Conservation (phyloP, 306 rosid species). For the Trichosanthes truncata region DNA sequence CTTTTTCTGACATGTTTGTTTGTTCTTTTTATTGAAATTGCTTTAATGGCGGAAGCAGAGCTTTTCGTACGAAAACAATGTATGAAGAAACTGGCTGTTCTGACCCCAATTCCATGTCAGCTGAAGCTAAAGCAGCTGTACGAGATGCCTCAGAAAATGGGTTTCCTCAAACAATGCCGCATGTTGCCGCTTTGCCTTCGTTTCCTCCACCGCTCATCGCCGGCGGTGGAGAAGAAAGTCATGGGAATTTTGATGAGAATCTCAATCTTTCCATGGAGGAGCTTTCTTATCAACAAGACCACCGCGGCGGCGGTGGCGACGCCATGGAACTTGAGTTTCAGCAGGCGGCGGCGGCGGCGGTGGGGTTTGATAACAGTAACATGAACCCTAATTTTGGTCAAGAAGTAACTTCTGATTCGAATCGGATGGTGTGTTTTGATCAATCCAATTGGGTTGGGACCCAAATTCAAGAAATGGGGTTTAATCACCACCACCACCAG, state of each 20-base stretch:
- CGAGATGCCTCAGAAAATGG: conserved; percentile 16
- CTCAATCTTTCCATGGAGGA: conserved; percentile 44
- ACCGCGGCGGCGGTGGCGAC: conserved; percentile 9
- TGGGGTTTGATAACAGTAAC: conserved; percentile 13
- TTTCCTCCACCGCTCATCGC: conserved; percentile 11
- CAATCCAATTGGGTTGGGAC: conserved; percentile 38
- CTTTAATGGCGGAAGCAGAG: not conserved
- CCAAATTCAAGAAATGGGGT: conserved; percentile 32
- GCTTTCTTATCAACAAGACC: conserved; percentile 34
- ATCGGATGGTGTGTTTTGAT: conserved; percentile 12
- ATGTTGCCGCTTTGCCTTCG: conserved; percentile 13
- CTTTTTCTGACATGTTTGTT: not conserved
- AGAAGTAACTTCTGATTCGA: not conserved
- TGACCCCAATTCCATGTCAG: conserved; percentile 43
- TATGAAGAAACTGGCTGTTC: conserved; percentile 33
- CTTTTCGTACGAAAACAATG: conserved; percentile 19
- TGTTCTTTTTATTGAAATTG: not conserved
- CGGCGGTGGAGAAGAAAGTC: conserved; percentile 1
- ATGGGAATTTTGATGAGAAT: conserved; percentile 32
- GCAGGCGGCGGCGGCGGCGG: conserved; percentile 19
- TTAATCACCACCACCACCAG: conserved; percentile 21
- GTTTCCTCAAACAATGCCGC: conserved; percentile 15
- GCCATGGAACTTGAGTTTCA: conserved; percentile 38
- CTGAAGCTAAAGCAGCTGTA: conserved; percentile 24
- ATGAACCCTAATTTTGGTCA: conserved; percentile 8